These are phyloP conservation scores for Fusarium liriodendri DNA, from an alignment of 2,329 filamentous ascomycete genomes.

Conservation along the genomic window DNA sequence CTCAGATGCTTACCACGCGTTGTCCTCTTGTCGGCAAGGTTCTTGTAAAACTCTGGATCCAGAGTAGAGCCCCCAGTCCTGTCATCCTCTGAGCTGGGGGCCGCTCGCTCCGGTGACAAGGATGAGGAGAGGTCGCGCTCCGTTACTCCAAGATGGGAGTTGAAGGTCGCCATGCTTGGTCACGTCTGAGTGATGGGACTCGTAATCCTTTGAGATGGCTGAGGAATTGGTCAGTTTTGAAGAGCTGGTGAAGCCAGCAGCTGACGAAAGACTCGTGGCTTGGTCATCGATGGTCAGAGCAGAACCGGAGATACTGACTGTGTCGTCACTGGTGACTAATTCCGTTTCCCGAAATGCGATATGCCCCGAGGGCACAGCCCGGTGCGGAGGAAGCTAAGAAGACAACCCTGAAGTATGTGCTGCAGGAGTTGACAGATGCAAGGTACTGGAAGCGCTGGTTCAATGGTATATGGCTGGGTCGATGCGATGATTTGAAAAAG, in stretches of 20 bases:
- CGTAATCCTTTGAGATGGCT: background rate
- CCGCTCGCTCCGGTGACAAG: slow-evolving; percentile 54
- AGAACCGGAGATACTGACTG: slow-evolving; percentile 10
- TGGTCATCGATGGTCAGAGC: slow-evolving; percentile 9
- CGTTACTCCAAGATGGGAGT: slow-evolving; percentile 32
- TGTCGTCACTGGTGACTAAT: slow-evolving; percentile 32
- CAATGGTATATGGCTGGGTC: slow-evolving; percentile 9
- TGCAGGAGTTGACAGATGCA: background rate
- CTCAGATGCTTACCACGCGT: slow-evolving; percentile 72
- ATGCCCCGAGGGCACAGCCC: slow-evolving; percentile 1
- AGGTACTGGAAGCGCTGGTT: background rate
- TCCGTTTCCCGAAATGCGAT: slow-evolving; percentile 3
- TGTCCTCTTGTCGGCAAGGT: slow-evolving; percentile 76
- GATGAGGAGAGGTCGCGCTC: slow-evolving; percentile 59
- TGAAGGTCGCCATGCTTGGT: slow-evolving; percentile 37
- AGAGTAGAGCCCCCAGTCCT: slow-evolving; percentile 56
- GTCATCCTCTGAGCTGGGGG: slow-evolving; percentile 47
- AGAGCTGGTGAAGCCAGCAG: background rate
- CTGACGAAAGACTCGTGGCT: slow-evolving; percentile 14
- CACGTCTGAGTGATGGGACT: slow-evolving; percentile 8
- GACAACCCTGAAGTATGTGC: background rate
- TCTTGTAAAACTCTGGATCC: slow-evolving; percentile 74
- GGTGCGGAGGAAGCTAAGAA: background rate
- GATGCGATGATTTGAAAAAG: slow-evolving; percentile 26
- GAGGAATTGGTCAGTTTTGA: background rate